Base-by-base conservation (phyloP, 495 filamentous ascomycete genomes). In the Penicillium salamii region DNA sequence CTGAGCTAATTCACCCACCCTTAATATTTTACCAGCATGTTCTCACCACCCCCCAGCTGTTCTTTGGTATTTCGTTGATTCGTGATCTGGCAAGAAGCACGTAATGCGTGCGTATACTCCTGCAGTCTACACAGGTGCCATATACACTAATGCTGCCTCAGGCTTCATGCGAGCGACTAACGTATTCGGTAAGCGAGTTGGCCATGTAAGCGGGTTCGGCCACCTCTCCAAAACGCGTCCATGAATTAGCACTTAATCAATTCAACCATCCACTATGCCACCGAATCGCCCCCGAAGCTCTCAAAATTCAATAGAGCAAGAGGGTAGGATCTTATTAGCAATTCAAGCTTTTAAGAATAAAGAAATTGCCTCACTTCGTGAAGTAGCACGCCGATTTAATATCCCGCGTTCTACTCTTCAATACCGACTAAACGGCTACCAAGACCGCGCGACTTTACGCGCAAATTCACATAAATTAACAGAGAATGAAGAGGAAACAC, bases 191-290 rank as follows among this genome's bases (percentile, higher is more conserved):
- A 26, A 26, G 23, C 23, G 23, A 26, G 23, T 8, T 8, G 23
- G 4, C 23, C 23, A 26, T 8, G 4, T 8, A 26, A 26, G 23
- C 23, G 23, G 8, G 23, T 26, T n/a, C n/a, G 4, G 23, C 23
- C 23, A 3, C 3, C 23, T 8, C 8, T 8, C 3, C 23, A 40
- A 26, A 24, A 26, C 37, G 37, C 37, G 37, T 40, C 37, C 11
- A 40, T 40, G 37, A 26, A 40, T 20, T 40, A n/a, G 20, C 23
- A 40, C 37, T n/a, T 26, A 40, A 40, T 40, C n/a, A 13, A 40
- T 24, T 40, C 37, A 40, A 40, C 37, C 15, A 40, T 20, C 37
- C 12, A 40, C 37, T 18, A 40, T 40, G 37, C 20, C 37, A 40
- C 37, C 37, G 24, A 40, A 24, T 24, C 37, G 37, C 37, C 3